Conservation (phyloP, 257 asterid genomes). For the Solanum ossicruentum region DNA sequence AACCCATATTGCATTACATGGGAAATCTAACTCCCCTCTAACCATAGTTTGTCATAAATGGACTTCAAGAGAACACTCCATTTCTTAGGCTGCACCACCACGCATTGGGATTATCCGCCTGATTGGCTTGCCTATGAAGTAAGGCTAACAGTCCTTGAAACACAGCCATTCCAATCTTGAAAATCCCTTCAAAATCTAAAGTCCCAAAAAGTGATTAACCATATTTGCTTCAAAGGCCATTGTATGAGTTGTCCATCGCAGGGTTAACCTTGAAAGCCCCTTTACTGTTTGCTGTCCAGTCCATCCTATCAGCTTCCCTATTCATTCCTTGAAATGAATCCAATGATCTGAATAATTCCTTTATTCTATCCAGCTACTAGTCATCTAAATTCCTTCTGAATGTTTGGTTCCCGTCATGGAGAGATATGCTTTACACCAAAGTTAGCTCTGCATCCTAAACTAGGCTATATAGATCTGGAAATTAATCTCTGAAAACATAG, state of each 20-base stretch:
- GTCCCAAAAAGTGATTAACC: background rate
- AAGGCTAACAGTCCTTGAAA: too few species aligned
- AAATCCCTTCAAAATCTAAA: too few species aligned
- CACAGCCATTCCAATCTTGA: too few species aligned
- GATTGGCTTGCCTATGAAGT: too few species aligned
- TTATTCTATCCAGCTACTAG: background rate
- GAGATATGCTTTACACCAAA: background rate
- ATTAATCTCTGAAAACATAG: background rate
- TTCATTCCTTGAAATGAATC: background rate
- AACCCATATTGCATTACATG: too few species aligned
- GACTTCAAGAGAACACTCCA: too few species aligned
- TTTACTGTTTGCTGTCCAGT: background rate
- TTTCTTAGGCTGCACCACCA: too few species aligned
- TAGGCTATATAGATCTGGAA: background rate
- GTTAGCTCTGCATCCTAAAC: background rate
- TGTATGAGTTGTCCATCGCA: background rate
- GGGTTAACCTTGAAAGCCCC: background rate
- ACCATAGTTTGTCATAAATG: too few species aligned
- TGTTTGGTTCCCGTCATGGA: background rate
- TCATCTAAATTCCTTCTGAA: background rate
- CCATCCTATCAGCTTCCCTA: background rate
- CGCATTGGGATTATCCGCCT: too few species aligned
- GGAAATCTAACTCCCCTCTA: too few species aligned
- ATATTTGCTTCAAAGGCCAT: background rate
- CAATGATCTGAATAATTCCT: background rate